A percentile compares a stretch with the other conserved stretches of the same genome.
These are phyloP conservation scores for Rhizodiscina lignyota DNA, from an alignment of 495 filamentous ascomycete species.

Conservation along the genomic window DNA sequence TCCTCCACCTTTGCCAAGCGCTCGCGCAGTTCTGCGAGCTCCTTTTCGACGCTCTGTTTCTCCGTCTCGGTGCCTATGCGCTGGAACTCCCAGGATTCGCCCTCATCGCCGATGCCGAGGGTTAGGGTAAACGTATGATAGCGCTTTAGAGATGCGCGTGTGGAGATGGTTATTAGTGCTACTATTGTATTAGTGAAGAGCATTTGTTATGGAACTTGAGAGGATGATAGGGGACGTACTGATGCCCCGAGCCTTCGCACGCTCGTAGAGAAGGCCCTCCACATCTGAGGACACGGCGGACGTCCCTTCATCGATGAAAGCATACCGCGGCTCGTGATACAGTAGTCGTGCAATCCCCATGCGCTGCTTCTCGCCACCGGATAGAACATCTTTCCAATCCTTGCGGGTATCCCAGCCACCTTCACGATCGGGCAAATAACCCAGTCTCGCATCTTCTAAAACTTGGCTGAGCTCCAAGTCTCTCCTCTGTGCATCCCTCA, in stretches of 20 bases:
- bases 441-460: constrained; percentile 67
- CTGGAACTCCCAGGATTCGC: constrained; percentile 67
- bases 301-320: constrained; percentile 89
- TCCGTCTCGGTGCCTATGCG: constrained; percentile 84
- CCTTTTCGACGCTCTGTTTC: constrained; percentile 77
- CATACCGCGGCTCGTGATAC: constrained; percentile 90
- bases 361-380: constrained; percentile 95
- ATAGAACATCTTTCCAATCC: constrained; percentile 96
- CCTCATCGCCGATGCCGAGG: constrained; percentile 52
- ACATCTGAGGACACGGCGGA: constrained; percentile 88
- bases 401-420: constrained; percentile 94
- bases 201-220: too few relatives aligned
- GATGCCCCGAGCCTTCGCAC: constrained; percentile 79
- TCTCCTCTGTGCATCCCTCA: constrained; percentile 60
- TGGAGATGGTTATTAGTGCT: constrained; percentile 82
- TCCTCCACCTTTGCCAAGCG: constrained; percentile 62
- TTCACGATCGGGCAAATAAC: constrained; percentile 80
- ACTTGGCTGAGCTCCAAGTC: constrained; percentile 60
- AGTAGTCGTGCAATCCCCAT: constrained; percentile 78
- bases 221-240: constrained; percentile 33
- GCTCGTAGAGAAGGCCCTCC: constrained; percentile 84
- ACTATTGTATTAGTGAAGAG: too few relatives aligned
- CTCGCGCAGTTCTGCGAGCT: constrained; percentile 69
- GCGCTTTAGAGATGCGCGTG: constrained; percentile 79
- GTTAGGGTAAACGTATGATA: constrained; percentile 85